Conservation (phyloP, 768 basidiomycete species). For the Mycena venus region DNA sequence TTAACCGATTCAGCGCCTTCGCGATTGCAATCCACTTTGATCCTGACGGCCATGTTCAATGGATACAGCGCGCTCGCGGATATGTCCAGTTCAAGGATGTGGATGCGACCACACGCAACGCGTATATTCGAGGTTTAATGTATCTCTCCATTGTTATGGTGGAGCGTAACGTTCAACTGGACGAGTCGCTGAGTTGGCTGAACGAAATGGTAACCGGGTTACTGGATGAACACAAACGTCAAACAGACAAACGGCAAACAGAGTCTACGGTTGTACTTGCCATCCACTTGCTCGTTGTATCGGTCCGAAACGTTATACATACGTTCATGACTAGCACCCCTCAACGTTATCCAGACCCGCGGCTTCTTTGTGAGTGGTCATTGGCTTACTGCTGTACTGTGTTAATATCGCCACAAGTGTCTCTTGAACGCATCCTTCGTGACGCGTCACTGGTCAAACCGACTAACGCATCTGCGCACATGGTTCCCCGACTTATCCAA, state of each 20-base stretch:
- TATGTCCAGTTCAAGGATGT: constrained; percentile 79
- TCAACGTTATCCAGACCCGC: constrained; percentile 70
- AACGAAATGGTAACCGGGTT: constrained; percentile 69
- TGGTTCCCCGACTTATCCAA: constrained; percentile 70
- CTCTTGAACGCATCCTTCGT: constrained; percentile 26
- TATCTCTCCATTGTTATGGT: constrained; percentile 75
- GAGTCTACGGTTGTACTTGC: constrained; percentile 25
- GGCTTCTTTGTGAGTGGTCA: constrained; percentile 60
- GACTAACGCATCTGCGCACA: constrained; percentile 47
- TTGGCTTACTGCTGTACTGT: neutral
- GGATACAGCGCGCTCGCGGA: constrained; percentile 73
- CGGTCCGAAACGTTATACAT: constrained; percentile 18
- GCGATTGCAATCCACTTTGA: constrained; percentile 80
- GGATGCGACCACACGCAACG: constrained; percentile 72
- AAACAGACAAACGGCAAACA: constrained; percentile 43
- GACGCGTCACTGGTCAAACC: constrained; percentile 5
- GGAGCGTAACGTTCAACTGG: constrained; percentile 63
- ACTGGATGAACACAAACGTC: constrained; percentile 64
- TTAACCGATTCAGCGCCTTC: constrained; percentile 85
- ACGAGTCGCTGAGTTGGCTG: constrained; percentile 74
- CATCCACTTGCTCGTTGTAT: constrained; percentile 15
- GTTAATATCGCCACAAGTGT: constrained; percentile 8
- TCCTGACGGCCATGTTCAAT: constrained; percentile 58
- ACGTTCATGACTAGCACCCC: constrained; percentile 4
- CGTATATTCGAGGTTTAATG: constrained; percentile 82